Evolutionary conservation across 768 basidiomycete species (phyloP), one percentile per base, ranked within the genome.

Genomic region (Serendipita indica): DNA sequence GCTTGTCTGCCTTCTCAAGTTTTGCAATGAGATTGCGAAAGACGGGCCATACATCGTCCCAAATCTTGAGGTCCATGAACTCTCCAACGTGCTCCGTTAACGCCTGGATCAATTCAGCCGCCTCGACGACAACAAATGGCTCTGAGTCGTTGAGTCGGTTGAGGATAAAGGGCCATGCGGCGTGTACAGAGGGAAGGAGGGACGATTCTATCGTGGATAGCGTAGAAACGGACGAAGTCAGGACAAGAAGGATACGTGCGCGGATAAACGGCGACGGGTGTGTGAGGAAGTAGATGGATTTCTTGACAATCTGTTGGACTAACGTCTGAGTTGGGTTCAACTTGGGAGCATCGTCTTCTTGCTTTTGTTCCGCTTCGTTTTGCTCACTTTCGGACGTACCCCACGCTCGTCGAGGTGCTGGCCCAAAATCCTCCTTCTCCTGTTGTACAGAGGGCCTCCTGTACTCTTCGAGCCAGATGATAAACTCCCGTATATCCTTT

Each of bases 1-100:
- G 71, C 37, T 74, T 67, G 63, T 94, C 89, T 6, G 76, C 80
- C n/a, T 68, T 69, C 58, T 82, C 79, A 20, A 91, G 75, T 18
- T 71, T 73, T 2, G 68, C 69, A 35, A 97, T 70, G 60, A 96
- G 74, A 6, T 62, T 65, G 35, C 71, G 73, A 67, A 94, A 88
- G 39, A 77, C 79, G 1, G 94, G 94, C 93, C 94, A 98, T 18
- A 91, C 78, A 62, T 97, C 88, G 63, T 96, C 89, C 80, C 92
- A 86, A 32, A 98, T 77, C 58, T 86, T 75, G 33, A 80, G 74
- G 52, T 77, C 78, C 87, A 98, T 93, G 71, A 89, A 96, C 58
- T 79, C 79, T 25, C 93, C 96, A 27, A 82, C 79, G 63, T 87
- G 74, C 34, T 66, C 71, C 0, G 81, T 78, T 35, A 99, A 73